Percentiles rank a stretch among this genome's conserved stretches.
Evolutionary conservation across 208 protist genomes (phyloP).

Genomic region (Herpetomonas tarakana): DNA sequence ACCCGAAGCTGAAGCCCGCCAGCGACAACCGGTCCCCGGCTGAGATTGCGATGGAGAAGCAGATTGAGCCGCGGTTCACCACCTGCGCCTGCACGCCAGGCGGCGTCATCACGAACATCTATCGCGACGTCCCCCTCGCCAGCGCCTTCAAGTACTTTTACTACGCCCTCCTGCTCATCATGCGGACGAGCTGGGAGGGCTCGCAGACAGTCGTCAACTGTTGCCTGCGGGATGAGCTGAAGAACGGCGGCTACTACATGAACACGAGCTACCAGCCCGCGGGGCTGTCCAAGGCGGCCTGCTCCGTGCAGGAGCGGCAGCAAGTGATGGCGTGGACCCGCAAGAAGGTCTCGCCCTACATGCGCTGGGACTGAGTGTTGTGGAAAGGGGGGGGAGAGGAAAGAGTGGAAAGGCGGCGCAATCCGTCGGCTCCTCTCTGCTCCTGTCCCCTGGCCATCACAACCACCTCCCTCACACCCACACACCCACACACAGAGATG

Average conservation of each 20-base stretch:
- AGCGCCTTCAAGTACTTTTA: constrained; percentile 48
- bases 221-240: constrained; percentile 68
- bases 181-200: constrained; percentile 70
- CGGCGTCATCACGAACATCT: constrained; percentile 72
- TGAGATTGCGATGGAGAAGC: constrained; percentile 8
- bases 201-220: constrained; percentile 82
- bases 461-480: no score
- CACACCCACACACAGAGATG: no score
- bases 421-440: no score
- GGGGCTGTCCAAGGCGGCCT: constrained; percentile 67
- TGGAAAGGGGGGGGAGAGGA: constrained; percentile 3
- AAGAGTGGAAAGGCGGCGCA: no score
- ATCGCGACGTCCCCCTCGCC: constrained; percentile 55
- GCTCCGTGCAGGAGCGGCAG: constrained; percentile 46
- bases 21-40: constrained; percentile 9
- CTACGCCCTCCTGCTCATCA: constrained; percentile 61
- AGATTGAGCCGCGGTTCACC: constrained; percentile 47
- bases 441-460: no score
- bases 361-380: constrained; percentile 54
- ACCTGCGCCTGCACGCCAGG: constrained; percentile 68
- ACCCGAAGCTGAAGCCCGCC: constrained; percentile 13
- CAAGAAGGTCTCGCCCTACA: constrained; percentile 80
- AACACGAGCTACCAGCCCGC: constrained; percentile 53
- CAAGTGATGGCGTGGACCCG: constrained; percentile 63
- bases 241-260: constrained; percentile 85